Evolutionary conservation across 306 rosid genomes (phyloP), one percentile per base, ranked within the genome.

Genomic region (Vigna radiata): DNA sequence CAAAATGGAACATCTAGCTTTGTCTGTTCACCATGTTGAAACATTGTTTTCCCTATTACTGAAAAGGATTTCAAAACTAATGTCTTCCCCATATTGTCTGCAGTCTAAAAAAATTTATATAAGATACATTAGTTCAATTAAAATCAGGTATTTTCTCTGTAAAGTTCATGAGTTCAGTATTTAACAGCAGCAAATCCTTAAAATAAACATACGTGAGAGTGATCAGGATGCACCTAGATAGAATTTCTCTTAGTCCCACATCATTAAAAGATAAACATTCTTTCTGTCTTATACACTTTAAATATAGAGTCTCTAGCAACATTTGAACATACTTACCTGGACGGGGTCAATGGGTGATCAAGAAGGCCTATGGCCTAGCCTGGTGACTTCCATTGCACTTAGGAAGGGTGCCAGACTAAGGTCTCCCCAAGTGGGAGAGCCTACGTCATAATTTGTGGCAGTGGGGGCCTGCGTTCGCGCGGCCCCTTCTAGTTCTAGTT

Each of bases 401-500:
- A 0, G 91, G 84, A 84, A 79, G 88, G 88, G 90, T 87, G 78
- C 82, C 17, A 0, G 76, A 47, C 79, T 85, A 88, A 74, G 91
- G 91, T 88, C 93, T 87, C 75, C 83, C 64, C 89, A 5, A 5
- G 87, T 14, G 65, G 90, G 16, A 12, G 36, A 58, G 64, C 88
- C 87, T 78, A 89, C 86, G 89, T 89, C 90, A 81, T 89, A 79
- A 92, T 86, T 88, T 88, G 87, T 53, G 53, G 2, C 2, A 47
- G 43, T 65, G 68, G 63, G 64, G 96, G 84, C 88, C 80, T 86
- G 93, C 90, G 93, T 90, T 3, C 89, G 97, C 92, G 96, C 93
- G 85, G 90, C 86, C 85, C 91, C 88, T 80, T 3, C 7, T 5
- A 46, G 3, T 11, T 11, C 1, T 1, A 37, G 9, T 37, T 0